Base-by-base conservation (phyloP, 2,329 filamentous ascomycete genomes). In the Leptosphaerulina australis region DNA sequence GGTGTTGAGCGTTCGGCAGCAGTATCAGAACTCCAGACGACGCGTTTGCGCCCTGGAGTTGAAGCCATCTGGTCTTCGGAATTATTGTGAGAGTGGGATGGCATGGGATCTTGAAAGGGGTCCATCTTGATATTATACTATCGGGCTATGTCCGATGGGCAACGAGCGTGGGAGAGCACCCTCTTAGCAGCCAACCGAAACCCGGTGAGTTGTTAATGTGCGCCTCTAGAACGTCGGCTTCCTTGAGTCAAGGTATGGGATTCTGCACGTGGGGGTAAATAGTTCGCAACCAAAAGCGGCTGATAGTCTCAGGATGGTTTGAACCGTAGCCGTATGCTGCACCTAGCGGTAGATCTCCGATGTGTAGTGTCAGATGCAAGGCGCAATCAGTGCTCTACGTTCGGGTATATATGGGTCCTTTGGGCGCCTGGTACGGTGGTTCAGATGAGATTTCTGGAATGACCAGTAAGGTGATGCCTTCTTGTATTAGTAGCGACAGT, bases 21-120 rank as follows among this genome's bases (percentile, higher is more conserved):
- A 15, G 56, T 48, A 35, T 65, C 65, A 31, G 63, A 45, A 18
- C 59, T 67, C 53, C 70, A 73, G 28, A 69, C 70, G 37, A 73
- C 70, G 33, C 67, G 66, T 53, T 73, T 73, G 14, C 64, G 63
- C 11, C 63, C 62, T 34, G 60, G 53, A 36, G 64, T 57, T 15
- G 64, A 50, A 38, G 62, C 50, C 67, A 70, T 68, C 18, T 58
- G 59, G 30, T 64, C 66, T 33, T 68, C 64, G 18, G 54, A 38
- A 33, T 55, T 50, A 34, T 26, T 55, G 21, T 53, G 53, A 40
- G 56, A 52, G 35, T 55, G 53, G 21, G 59, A 63, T 26, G 56
- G 37, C 12, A 53, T 54, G 20, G 47, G 38, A 53, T 62, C 53
- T 25, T 65, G 60, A 47, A 54, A 62, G 56, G 63, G 50, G 33